These are phyloP conservation scores for Sideroxylon spinosum DNA, from an alignment of 179 eudicot genomes.

Conservation along the genomic window DNA sequence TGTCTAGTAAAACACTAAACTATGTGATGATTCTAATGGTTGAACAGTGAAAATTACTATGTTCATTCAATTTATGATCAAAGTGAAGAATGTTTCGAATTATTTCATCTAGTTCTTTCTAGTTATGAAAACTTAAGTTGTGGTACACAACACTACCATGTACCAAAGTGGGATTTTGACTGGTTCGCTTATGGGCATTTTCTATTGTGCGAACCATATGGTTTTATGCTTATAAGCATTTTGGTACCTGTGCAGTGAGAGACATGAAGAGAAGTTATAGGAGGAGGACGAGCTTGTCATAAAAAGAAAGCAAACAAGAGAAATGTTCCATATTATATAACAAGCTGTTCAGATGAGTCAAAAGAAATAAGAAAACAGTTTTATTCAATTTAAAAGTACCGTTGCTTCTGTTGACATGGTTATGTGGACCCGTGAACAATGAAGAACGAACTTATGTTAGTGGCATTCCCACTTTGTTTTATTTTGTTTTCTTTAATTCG, in stretches of 20 bases:
- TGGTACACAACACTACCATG: background rate
- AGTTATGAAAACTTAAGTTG: background rate
- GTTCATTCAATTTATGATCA: background rate
- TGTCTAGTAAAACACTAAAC: background rate
- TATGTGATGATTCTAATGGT: background rate
- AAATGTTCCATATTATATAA: slow-evolving; percentile 15
- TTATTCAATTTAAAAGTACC: background rate
- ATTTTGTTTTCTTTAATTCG: background rate
- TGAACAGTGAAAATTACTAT: background rate
- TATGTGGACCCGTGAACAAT: background rate
- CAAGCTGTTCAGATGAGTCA: slow-evolving; percentile 18
- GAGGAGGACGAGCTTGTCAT: slow-evolving; percentile 9
- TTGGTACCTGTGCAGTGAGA: slow-evolving; percentile 8
- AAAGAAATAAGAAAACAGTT: background rate
- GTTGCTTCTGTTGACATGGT: background rate
- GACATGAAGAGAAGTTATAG: slow-evolving; percentile 14
- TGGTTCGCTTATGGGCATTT: background rate
- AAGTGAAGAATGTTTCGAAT: background rate
- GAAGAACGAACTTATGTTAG: background rate
- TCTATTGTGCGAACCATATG: background rate
- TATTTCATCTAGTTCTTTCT: background rate
- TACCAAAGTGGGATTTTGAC: background rate
- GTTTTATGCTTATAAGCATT: background rate
- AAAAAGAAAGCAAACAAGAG: slow-evolving; percentile 14
- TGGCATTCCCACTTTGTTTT: background rate